Evolutionary conservation across 192 early-diverging fungal genomes (phyloP), one percentile per base, ranked within the genome.

Genomic region (Podochytrium sp.): DNA sequence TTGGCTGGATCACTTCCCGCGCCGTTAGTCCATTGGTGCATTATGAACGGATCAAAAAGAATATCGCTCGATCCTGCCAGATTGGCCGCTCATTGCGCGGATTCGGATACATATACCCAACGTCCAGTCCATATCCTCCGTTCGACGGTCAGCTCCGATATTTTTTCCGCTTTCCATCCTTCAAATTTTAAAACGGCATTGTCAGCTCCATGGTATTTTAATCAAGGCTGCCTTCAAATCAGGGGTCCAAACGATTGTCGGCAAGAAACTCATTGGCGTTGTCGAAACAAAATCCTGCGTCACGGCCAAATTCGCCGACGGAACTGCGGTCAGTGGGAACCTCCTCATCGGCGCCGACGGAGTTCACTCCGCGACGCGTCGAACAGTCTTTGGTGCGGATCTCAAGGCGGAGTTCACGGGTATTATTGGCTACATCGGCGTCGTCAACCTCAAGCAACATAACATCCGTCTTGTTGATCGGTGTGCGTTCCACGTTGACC

Each of bases 301-400:
- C 34, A 33, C 2, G 30, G 68, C 29, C 37, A 14, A 34, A 1
- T 70, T 70, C 14, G 61, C 64, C 0, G 71, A 40, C 35, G 38
- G 60, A 12, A 1, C 41, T 10, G 18, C 27, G 7, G 38, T 25
- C 16, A 47, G 0, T 5, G 71, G 60, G n/a, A 42, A 73, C 42
- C 6, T 73, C 16, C 37, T 73, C 25, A 33, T 73, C n/a, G n/a
- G n/a, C n/a, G 57, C 59, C 32, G 71, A 73, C 42, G 71, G 71
- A 37, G 25, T 70, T 1, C 29, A 57, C 33, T 61, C 56, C 2
- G 32, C 27, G 27, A 60, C 75, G 14, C 38, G 76, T 20, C 39
- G 58, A 5, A 25, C 76, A 16, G 37, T 81, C 10, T 27, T 81
- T 12, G 81, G 81, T 35, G 75, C 59, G 23, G 76, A 32, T 7